phyloP scores from a whole-genome alignment of 2,329 filamentous ascomycete species.

The Aspergillus caelatus region DNA sequence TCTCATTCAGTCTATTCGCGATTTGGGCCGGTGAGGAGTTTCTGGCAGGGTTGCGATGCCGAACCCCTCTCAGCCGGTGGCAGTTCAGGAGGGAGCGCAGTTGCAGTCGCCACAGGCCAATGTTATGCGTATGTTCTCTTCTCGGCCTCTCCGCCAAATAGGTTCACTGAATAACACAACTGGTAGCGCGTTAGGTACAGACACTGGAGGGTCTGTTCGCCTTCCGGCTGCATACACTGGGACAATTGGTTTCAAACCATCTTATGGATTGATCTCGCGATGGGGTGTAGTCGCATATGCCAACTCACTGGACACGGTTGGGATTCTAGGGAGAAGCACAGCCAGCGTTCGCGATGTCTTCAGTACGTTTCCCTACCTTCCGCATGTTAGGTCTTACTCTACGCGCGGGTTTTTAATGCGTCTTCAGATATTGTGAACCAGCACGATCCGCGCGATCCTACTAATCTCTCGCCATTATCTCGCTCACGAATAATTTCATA shows the following conservation, averaged over 20 bases:
- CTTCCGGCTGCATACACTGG: conserved; percentile 87
- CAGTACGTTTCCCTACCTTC: conserved; percentile 31
- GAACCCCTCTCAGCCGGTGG: conserved; percentile 71
- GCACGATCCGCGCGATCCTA: conserved; percentile 74
- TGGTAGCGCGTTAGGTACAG: conserved; percentile 76
- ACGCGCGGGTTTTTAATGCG: conserved; percentile 16
- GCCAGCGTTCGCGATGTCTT: conserved; percentile 57
- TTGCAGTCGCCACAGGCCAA: conserved; percentile 71
- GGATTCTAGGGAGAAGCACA: conserved; percentile 66
- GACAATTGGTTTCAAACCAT: conserved; percentile 84
- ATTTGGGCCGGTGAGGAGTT: conserved; percentile 66
- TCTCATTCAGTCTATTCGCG: conserved; percentile 74
- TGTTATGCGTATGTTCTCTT: conserved; percentile 56
- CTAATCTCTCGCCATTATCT: conserved; percentile 62
- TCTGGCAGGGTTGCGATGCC: conserved; percentile 40
- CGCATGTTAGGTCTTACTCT: no score
- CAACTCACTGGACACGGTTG: conserved; percentile 90
- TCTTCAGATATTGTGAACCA: conserved; percentile 54
- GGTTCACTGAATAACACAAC: conserved; percentile 11
- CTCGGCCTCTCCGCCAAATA: neutral
- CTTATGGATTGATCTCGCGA: conserved; percentile 82
- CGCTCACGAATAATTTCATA: conserved; percentile 54
- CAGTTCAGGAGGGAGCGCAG: conserved; percentile 90
- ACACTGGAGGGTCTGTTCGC: conserved; percentile 87
- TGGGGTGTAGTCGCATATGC: conserved; percentile 89